Conservation (phyloP, 192 early-diverging fungal genomes). For the Borealophlyctis nickersoniae region DNA sequence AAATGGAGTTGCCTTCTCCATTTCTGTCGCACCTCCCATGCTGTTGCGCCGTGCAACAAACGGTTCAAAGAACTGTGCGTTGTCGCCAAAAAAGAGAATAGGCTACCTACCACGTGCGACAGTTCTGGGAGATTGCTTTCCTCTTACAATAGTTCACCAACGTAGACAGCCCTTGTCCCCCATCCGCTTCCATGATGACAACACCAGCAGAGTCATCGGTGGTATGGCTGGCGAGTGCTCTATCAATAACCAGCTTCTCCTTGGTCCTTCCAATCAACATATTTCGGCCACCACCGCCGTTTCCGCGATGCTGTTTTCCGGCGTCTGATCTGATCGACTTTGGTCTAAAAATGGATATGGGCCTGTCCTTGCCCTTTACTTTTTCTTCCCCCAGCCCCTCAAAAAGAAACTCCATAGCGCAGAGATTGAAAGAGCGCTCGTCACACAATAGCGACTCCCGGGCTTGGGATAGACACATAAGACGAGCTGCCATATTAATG, state of each 20-base stretch:
- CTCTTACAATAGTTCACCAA: slow-evolving; percentile 37
- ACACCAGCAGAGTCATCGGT: slow-evolving; percentile 20
- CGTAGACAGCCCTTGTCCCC: slow-evolving; percentile 48
- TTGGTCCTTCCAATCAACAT: slow-evolving; percentile 32
- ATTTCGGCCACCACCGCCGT: slow-evolving; percentile 3
- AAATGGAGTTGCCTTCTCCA: slow-evolving; percentile 45
- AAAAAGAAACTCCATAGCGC: slow-evolving; percentile 43
- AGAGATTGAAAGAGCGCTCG: slow-evolving; percentile 48
- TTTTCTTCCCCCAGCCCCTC: slow-evolving; percentile 43
- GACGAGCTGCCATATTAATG: slow-evolving; percentile 55
- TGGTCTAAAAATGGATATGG: slow-evolving; percentile 44
- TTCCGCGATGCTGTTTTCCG: slow-evolving; percentile 12
- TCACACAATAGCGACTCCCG: slow-evolving; percentile 42
- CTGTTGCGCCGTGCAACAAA: too few species aligned
- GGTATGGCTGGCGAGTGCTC: slow-evolving; percentile 15
- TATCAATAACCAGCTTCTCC: slow-evolving; percentile 37
- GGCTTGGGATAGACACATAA: slow-evolving; percentile 44
- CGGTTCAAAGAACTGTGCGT: too few species aligned
- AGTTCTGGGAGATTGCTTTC: too few species aligned
- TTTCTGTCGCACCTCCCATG: slow-evolving; percentile 33
- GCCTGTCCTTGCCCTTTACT: slow-evolving; percentile 45
- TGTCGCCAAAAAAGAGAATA: neutral
- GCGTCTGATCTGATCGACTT: neutral
- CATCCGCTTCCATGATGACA: slow-evolving; percentile 48
- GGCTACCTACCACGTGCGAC: slow-evolving; percentile 41